A percentile compares a stretch with the other conserved stretches of the same genome.
These are phyloP conservation scores for Termitomyces heimii DNA, from an alignment of 768 basidiomycete species.

Conservation along the genomic window DNA sequence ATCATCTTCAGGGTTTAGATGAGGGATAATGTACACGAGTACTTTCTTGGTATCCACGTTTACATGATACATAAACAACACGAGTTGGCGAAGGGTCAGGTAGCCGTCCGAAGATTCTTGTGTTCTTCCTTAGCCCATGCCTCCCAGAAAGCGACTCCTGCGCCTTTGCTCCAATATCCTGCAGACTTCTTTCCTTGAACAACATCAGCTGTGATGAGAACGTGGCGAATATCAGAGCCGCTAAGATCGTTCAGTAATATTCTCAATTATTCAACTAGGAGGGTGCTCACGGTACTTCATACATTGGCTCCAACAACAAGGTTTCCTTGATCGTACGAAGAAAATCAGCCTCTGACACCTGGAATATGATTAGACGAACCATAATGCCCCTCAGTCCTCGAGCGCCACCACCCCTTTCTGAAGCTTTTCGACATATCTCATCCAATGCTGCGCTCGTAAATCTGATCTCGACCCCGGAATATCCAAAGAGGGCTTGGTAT, in stretches of 20 bases:
- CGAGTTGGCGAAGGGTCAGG: not conserved
- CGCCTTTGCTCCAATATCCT: constrained; percentile 70
- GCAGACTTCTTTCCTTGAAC: constrained; percentile 60
- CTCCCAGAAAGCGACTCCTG: constrained; percentile 66
- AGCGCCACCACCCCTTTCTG: constrained; percentile 83
- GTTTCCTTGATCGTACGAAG: constrained; percentile 48
- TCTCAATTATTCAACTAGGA: not conserved
- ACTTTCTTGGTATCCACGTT: constrained; percentile 8
- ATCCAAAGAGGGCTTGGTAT: constrained; percentile 78
- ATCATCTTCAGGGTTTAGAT: not conserved
- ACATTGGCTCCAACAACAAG: constrained; percentile 86
- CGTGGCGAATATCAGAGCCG: constrained; percentile 60
- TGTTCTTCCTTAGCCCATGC: constrained; percentile 71
- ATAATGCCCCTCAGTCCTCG: constrained; percentile 86
- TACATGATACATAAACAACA: constrained; percentile 7
- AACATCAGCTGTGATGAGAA: constrained; percentile 72
- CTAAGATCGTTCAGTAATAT: constrained; percentile 1
- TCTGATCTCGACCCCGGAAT: constrained; percentile 79
- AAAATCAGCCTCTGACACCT: not conserved
- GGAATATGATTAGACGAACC: constrained; percentile 33
- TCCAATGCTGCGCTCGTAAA: constrained; percentile 80
- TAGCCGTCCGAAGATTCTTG: constrained; percentile 3
- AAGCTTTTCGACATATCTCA: constrained; percentile 76
- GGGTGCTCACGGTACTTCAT: constrained; percentile 75
- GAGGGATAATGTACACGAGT: constrained; percentile 4